Conservation (phyloP, 495 filamentous ascomycete genomes). For the Evernia prunastri region DNA sequence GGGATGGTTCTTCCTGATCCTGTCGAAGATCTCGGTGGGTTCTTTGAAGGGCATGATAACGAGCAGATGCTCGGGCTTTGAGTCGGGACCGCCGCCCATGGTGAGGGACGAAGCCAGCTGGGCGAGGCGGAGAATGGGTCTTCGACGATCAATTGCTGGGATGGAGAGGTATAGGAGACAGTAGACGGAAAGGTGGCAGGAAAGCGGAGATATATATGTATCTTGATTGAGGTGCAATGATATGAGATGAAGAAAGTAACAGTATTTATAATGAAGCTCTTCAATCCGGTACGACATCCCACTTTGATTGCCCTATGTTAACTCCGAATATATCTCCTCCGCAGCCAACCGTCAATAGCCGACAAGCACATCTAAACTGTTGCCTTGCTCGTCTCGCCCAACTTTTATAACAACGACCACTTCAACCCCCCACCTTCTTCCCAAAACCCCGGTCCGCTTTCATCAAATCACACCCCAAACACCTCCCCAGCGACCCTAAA, state of each 20-base stretch:
- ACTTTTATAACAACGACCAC: neutral
- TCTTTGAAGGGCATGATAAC: constrained; percentile 41
- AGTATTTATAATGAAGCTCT: neutral
- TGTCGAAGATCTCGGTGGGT: constrained; percentile 36
- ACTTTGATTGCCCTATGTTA: no score
- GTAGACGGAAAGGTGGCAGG: no score
- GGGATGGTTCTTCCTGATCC: constrained; percentile 44
- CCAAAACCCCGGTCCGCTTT: neutral
- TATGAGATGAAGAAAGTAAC: no score
- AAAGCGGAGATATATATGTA: neutral
- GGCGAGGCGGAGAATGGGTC: constrained; percentile 6
- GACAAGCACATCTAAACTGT: no score
- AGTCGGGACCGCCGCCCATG: constrained; percentile 32
- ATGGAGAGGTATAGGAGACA: neutral
- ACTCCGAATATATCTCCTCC: neutral
- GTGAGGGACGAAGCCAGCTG: constrained; percentile 14
- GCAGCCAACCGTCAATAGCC: neutral
- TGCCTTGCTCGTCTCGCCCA: no score
- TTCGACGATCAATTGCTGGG: neutral
- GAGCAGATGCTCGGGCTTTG: constrained; percentile 35
- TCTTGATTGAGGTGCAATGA: no score
- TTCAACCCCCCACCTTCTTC: neutral
- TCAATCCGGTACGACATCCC: no score
- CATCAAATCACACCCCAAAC: neutral
- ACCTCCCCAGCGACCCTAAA: neutral